Evolutionary conservation across 1,284 basidiomycete genomes (phyloP), one percentile per base, ranked within the genome.

Genomic region (Tremellales sp.): DNA sequence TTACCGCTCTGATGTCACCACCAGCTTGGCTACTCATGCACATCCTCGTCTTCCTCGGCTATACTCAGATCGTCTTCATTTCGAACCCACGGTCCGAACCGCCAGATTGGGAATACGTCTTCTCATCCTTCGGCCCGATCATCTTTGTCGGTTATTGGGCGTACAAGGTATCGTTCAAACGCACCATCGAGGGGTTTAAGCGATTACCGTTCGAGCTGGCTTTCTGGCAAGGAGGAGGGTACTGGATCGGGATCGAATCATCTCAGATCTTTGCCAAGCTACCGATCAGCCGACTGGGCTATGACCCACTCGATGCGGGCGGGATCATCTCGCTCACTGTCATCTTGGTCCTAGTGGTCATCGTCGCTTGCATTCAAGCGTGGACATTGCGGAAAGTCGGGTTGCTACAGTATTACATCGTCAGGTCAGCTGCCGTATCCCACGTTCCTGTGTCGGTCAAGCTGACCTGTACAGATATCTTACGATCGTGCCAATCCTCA

Each of bases 211-310:
- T 71, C 24, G 67, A 70, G 31, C 22, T 53, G 29, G 64, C 58
- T 6, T 24, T 71, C 8, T 71, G 67, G 67, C 68, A 70, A 53
- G 68, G 70, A 0, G 27, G 54, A n/a, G 68, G 70, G 13, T 67
- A 54, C 50, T 73, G 70, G 70, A 57, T 73, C 31, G 70, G 70
- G 2, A 53, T 70, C 4, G 70, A 73, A 48, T 62, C 58, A 41
- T 58, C 55, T 15, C 66, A 62, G 4, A 58, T 73, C 4, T 71
- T 73, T 49, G 59, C 62, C 15, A 57, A 53, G 36, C 47, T 73
- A 29, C 70, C 70, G 12, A 66, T 71, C 44, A 50, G 56, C 4
- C 43, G 69, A 8, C 48, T 72, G 10, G 68, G 67, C 0, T 70
- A 70, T 46, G 65, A 61, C 40, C 26, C 49, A 1, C 56, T 73